Base-by-base conservation (phyloP, 2,329 filamentous ascomycete genomes). In the Aspergillus udagawae region DNA sequence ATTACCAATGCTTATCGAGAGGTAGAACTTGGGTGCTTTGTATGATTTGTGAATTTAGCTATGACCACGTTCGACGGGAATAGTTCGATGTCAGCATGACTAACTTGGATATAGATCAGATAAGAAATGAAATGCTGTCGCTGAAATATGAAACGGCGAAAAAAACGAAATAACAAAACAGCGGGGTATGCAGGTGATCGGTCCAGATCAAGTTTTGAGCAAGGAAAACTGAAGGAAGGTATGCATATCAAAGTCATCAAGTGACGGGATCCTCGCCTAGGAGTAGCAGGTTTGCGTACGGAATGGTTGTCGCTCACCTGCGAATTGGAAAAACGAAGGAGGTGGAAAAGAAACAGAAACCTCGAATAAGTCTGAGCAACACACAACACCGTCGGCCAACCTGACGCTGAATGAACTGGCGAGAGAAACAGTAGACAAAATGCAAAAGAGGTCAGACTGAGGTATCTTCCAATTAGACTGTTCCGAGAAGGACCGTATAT, bases 201-300 rank as follows among this genome's bases (percentile, higher is more conserved):
- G 52, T 48, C 41, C n/a, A 48, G 87, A 90, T 67, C 87, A 92
- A 75, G 21, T 45, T 25, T 82, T 94, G 65, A 91, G 90, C 72
- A 87, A 88, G 74, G 91, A 94, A 74, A 92, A 94, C 66, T 47
- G 89, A 92, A 67, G 88, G 89, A 73, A 90, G 90, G 55, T 90
- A 94, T 71, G 93, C 90, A 1, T 94, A 94, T 70, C 89, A 41
- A 48, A 49, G 29, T 55, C 52, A 32, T 58, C 32, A 55, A 52
- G 49, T 41, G 27, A 44, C n/a, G n/a, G 44, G 27, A 4, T 41
- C 6, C 49, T 44, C 28, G 35, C 56, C 51, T 53, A 20, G 28
- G 28, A 23, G 20, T 23, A 47, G 23, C 44, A 23, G 12, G 44
- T 47, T n/a, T 47, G 21, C 23, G 32, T 38, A 38, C 32, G 12